A percentile compares a stretch with the other conserved stretches of the same genome.
phyloP scores from a whole-genome alignment of 2,329 filamentous ascomycete species.

The Penicillium occitanis region DNA sequence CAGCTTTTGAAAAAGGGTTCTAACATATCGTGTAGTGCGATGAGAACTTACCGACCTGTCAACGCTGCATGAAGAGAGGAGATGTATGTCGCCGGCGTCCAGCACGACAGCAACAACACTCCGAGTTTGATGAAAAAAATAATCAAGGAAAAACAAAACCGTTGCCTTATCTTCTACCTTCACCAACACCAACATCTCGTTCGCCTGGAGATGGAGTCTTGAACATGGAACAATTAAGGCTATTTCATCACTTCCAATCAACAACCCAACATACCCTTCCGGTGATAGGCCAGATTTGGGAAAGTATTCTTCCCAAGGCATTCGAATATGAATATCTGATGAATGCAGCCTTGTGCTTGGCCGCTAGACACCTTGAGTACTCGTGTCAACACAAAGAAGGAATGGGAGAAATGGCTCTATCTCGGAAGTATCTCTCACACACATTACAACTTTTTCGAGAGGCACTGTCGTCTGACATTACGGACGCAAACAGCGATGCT shows the following conservation, averaged over 20 bases:
- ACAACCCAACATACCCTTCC: constrained; percentile 15
- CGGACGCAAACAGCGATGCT: constrained; percentile 10
- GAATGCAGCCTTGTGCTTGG: constrained; percentile 17
- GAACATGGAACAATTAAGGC: constrained; percentile 15
- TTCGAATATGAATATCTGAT: constrained; percentile 19
- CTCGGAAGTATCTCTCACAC: constrained; percentile 13
- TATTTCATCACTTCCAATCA: constrained; percentile 21
- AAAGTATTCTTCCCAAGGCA: constrained; percentile 11
- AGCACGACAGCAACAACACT: neutral
- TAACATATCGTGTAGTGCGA: constrained; percentile 8
- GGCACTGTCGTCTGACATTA: neutral
- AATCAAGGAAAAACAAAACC: neutral
- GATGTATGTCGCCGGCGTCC: constrained; percentile 13
- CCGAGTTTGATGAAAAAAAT: neutral
- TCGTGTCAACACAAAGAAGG: neutral
- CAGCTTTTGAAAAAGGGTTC: neutral
- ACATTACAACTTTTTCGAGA: constrained; percentile 13
- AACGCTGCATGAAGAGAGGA: constrained; percentile 18
- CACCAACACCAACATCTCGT: neutral
- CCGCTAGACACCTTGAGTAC: constrained; percentile 15
- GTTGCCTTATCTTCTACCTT: neutral
- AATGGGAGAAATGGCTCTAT: neutral
- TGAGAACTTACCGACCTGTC: constrained; percentile 16
- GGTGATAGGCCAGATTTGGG: constrained; percentile 11
- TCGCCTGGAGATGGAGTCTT: neutral